Base-by-base conservation (phyloP, 78 protist species). In the Dictyostelium intermedium region DNA sequence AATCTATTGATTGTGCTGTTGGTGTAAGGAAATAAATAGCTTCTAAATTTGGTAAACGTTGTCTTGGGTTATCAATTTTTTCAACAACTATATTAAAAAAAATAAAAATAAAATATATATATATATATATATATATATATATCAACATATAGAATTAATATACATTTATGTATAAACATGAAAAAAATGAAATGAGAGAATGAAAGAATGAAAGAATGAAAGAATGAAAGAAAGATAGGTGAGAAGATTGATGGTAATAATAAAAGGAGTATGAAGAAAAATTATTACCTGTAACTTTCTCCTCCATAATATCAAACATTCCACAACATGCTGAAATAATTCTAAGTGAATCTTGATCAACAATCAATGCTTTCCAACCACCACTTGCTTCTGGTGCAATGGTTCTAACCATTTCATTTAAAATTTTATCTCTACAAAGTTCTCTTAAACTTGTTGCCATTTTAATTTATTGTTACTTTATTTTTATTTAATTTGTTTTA, bases 221-320 rank as follows among this genome's bases (percentile, higher is more conserved):
- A 8, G 2, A 4, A 39, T 2, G 43, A 39, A 39, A 39, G 43
- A 39, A 39, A n/a, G n/a, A 39, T 39, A 4, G 43, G 43, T 2
- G 2, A 39, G 4, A 39, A 39, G 43, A 53, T n/a, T n/a, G n/a
- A n/a, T n/a, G n/a, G n/a, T n/a, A n/a, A n/a, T n/a, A n/a, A 45
- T 45, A 45, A 45, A 16, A 45, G 13, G 10, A 13, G 53, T 13
- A 6, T 4, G 3, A 45, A 45, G 13, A 45, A 45, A 45, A 9
- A 45, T 0, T 50, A 4, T 50, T 56, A 95, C 97, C 85, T 25
- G 98, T 97, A 13, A 97, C 92, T 50, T 95, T 92, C 91, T 92
- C 93, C 34, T 97, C 97, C 45, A 85, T 97, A 78, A 97, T 81
- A 81, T 97, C 98, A 73, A 72, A 97, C 97, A 97, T 96, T 30